Conservation (phyloP, 2,329 filamentous ascomycete genomes). For the Fusarium vanettenii region DNA sequence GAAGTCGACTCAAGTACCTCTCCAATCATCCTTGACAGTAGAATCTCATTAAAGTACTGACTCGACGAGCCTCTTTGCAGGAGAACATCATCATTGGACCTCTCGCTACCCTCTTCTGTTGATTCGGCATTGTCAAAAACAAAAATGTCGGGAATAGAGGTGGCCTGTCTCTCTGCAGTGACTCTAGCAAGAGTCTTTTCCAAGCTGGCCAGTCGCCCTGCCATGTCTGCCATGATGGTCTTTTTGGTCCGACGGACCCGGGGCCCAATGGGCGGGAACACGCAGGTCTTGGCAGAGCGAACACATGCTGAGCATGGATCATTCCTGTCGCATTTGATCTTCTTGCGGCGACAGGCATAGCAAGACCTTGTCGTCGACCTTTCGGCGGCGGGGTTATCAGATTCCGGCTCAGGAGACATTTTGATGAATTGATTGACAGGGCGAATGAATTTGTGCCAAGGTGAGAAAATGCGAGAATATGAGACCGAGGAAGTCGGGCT, state of each 20-base stretch:
- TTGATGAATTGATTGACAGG: not conserved
- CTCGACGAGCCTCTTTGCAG: not conserved
- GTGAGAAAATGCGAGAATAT: not conserved
- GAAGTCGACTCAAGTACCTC: not conserved
- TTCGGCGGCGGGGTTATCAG: not conserved
- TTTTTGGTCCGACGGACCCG: constrained; percentile 1
- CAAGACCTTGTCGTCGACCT: not conserved
- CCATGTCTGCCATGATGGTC: constrained; percentile 5
- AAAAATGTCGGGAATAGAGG: not conserved
- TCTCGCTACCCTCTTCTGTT: not conserved
- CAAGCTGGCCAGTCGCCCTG: not conserved
- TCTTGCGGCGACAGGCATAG: constrained; percentile 3
- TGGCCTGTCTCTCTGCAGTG: not conserved
- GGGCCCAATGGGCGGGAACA: not conserved
- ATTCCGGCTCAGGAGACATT: not conserved
- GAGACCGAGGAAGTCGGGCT: not conserved
- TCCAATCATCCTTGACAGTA: not conserved
- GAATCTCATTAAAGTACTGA: not conserved
- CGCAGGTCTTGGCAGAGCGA: not conserved
- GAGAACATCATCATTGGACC: not conserved
- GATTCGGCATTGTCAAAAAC: not conserved
- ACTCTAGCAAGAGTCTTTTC: not conserved
- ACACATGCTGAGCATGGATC: not conserved
- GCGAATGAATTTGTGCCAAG: not conserved
- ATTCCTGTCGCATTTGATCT: constrained; percentile 7